phyloP scores from a whole-genome alignment of 345 rosid species.

The Conringia planisiliqua region DNA sequence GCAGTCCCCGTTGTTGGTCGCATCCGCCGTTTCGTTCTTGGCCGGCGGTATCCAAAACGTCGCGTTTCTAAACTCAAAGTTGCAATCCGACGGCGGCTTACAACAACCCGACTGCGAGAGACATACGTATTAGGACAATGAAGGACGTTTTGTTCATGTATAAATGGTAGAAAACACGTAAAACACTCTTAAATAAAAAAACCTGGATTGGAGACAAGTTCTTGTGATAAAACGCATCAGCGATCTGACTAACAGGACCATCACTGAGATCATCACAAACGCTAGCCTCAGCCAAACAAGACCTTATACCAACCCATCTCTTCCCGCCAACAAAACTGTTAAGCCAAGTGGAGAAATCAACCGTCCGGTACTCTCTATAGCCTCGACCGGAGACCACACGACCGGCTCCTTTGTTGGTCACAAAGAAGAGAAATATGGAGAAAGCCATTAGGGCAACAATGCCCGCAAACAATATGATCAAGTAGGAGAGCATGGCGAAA shows the following conservation, averaged over 20 bases:
- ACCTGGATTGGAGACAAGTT: conserved; percentile 41
- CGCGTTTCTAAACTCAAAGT: conserved; percentile 43
- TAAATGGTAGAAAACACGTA: too few species aligned
- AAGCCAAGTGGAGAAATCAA: conserved; percentile 35
- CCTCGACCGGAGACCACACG: conserved; percentile 35
- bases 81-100: conserved; percentile 58
- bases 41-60: conserved; percentile 37
- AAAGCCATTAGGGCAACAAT: conserved; percentile 20
- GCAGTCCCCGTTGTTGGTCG: conserved; percentile 37
- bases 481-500: conserved; percentile 25
- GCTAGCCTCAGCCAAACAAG: conserved; percentile 33
- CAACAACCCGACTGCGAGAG: conserved; percentile 62
- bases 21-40: conserved; percentile 10
- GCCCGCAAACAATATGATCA: conserved; percentile 22
- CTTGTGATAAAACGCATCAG: conserved; percentile 35
- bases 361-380: conserved; percentile 31
- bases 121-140: background rate
- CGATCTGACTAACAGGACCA: conserved; percentile 32
- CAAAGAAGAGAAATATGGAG: conserved; percentile 35
- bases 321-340: conserved; percentile 32
- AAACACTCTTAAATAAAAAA: background rate
- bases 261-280: conserved; percentile 30
- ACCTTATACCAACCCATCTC: conserved; percentile 36
- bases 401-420: conserved; percentile 37
- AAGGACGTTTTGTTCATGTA: background rate